phyloP scores from a whole-genome alignment of 2,329 filamentous ascomycete genomes.

The Aspergillus pseudonomiae region DNA sequence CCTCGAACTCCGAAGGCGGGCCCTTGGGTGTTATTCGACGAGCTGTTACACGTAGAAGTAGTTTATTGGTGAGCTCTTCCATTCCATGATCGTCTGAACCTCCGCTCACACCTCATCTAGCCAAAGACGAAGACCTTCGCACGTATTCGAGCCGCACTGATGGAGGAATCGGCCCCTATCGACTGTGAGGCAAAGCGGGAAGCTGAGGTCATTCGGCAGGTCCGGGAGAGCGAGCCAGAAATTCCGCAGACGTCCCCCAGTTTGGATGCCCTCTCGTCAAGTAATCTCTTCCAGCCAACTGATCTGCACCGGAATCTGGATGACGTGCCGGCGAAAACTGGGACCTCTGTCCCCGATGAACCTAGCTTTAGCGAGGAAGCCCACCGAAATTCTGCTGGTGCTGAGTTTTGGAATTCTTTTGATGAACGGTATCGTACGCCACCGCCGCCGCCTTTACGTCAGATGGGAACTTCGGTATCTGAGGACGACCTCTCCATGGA shows the following conservation, averaged over 20 bases:
- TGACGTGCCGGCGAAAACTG: slow-evolving; percentile 28
- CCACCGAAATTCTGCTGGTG: slow-evolving; percentile 70
- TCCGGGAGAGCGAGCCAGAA: slow-evolving; percentile 82
- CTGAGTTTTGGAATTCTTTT: slow-evolving; percentile 78
- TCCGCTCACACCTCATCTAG: slow-evolving; percentile 47
- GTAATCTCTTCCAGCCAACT: slow-evolving; percentile 47
- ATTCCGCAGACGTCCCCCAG: slow-evolving; percentile 48
- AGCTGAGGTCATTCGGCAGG: slow-evolving; percentile 92
- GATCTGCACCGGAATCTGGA: slow-evolving; percentile 20
- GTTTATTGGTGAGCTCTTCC: slow-evolving; percentile 70
- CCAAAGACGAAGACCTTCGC: slow-evolving; percentile 97
- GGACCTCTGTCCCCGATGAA: slow-evolving; percentile 54
- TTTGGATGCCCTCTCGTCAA: slow-evolving; percentile 49
- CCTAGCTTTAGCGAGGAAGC: slow-evolving; percentile 76
- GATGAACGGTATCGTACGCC: slow-evolving; percentile 70
- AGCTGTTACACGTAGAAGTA: slow-evolving; percentile 82
- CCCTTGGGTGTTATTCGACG: slow-evolving; percentile 78
- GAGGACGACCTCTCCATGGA: slow-evolving; percentile 45
- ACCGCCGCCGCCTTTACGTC: slow-evolving; percentile 62
- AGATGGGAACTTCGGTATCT: slow-evolving; percentile 53
- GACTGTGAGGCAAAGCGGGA: slow-evolving; percentile 89
- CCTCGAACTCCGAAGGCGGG: slow-evolving; percentile 51
- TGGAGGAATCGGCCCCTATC: slow-evolving; percentile 84
- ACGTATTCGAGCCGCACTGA: slow-evolving; percentile 83
- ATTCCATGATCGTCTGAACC: not conserved